A percentile compares a stretch with the other conserved stretches of the same genome.
phyloP scores from a whole-genome alignment of 2,329 filamentous ascomycete genomes.

The Neonectria coccinea region DNA sequence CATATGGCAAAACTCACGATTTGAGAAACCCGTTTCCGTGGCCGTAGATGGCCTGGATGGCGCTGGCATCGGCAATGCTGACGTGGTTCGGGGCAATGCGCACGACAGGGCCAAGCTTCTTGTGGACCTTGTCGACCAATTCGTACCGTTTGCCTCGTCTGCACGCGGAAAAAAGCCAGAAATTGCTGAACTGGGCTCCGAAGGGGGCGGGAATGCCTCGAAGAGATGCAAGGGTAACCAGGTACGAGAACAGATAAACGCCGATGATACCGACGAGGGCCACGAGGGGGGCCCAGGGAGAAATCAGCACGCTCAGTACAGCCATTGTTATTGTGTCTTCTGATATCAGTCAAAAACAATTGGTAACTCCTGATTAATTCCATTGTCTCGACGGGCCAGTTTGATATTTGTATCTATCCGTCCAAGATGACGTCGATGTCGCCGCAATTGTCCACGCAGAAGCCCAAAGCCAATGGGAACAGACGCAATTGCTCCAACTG shows the following conservation, averaged over 20 bases:
- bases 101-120: constrained; percentile 80
- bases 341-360: not conserved
- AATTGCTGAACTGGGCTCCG: constrained; percentile 74
- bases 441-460: not conserved
- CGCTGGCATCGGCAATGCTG: constrained; percentile 81
- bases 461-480: not conserved
- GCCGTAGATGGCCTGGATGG: constrained; percentile 82
- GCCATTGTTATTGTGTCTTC: constrained; percentile 38
- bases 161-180: constrained; percentile 79
- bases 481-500: constrained; percentile 11
- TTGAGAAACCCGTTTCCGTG: constrained; percentile 83
- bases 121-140: constrained; percentile 76
- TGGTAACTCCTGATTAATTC: not conserved
- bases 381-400: not conserved
- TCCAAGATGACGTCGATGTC: constrained; percentile 11
- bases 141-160: constrained; percentile 74
- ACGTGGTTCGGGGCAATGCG: constrained; percentile 88
- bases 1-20: constrained; percentile 57
- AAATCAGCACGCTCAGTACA: constrained; percentile 32
- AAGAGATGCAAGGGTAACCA: constrained; percentile 65
- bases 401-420: constrained; percentile 16
- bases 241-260: constrained; percentile 53
- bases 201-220: constrained; percentile 72
- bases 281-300: constrained; percentile 37
- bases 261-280: constrained; percentile 25